Percentiles rank a stretch among this genome's conserved stretches.
Evolutionary conservation across 805 yeast genomes (phyloP).

Genomic region (Candida nitratophila): DNA sequence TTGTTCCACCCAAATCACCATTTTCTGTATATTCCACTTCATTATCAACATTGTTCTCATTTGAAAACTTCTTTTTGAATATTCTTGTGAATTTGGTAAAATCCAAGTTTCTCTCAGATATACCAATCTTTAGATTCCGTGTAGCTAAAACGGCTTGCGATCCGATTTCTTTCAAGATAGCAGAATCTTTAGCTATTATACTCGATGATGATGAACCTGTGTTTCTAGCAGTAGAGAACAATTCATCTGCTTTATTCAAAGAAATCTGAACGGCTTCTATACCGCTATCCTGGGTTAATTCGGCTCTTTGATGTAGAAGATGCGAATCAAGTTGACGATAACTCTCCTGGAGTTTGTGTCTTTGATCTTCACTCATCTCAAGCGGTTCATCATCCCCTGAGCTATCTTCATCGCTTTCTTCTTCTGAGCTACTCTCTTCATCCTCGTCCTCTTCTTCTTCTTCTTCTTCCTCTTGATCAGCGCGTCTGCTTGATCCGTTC

Average conservation of each 20-base stretch:
- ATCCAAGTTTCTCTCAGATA: slow-evolving; percentile 42
- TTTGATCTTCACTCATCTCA: slow-evolving; percentile 18
- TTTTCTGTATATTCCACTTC: slow-evolving; percentile 11
- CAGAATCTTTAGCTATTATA: slow-evolving; percentile 56
- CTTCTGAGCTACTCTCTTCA: slow-evolving; percentile 2
- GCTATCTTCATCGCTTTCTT: slow-evolving; percentile 12
- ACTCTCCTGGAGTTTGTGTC: slow-evolving; percentile 16
- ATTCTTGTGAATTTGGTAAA: slow-evolving; percentile 38
- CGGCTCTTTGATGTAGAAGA: slow-evolving; percentile 32
- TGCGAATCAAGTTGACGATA: slow-evolving; percentile 19
- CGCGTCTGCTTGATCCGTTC: too few species aligned
- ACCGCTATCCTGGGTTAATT: slow-evolving; percentile 54
- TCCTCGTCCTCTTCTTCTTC: slow-evolving; percentile 1
- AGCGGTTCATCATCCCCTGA: slow-evolving; percentile 7
- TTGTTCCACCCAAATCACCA: slow-evolving; percentile 7
- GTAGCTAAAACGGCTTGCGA: slow-evolving; percentile 60
- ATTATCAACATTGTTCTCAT: slow-evolving; percentile 14
- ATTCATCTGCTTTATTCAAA: slow-evolving; percentile 36
- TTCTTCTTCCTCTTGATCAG: not conserved
- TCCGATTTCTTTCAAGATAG: slow-evolving; percentile 52
- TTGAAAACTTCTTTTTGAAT: slow-evolving; percentile 29
- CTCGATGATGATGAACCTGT: slow-evolving; percentile 26
- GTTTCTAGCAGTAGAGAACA: slow-evolving; percentile 36
- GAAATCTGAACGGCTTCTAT: slow-evolving; percentile 38
- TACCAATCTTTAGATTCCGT: slow-evolving; percentile 52